Conservation (phyloP, 768 basidiomycete species). For the Hygrophorus pudorinus region DNA sequence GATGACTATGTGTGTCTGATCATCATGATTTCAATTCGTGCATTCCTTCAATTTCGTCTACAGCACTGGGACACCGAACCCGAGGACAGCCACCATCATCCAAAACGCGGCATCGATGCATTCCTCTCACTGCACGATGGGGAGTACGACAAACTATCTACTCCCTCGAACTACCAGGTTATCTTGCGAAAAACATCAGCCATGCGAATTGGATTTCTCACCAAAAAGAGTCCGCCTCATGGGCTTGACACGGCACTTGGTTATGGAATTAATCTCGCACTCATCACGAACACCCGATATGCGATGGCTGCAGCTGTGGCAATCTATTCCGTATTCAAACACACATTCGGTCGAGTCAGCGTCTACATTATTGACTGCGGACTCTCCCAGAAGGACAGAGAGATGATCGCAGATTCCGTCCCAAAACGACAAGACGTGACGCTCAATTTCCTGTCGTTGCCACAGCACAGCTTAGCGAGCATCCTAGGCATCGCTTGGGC, state of each 20-base stretch:
- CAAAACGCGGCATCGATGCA: slow-evolving; percentile 45
- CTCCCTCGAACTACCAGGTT: slow-evolving; percentile 34
- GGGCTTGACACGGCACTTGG: slow-evolving; percentile 20
- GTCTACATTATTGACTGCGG: slow-evolving; percentile 44
- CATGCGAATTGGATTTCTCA: slow-evolving; percentile 45
- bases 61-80: slow-evolving; percentile 42
- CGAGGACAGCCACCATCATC: slow-evolving; percentile 39
- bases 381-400: slow-evolving; percentile 25
- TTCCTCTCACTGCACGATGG: slow-evolving; percentile 41
- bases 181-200: slow-evolving; percentile 38
- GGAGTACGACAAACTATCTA: slow-evolving; percentile 34
- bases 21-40: no score
- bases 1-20: no score
- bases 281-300: slow-evolving; percentile 32
- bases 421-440: slow-evolving; percentile 22
- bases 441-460: slow-evolving; percentile 32
- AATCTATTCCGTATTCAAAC: slow-evolving; percentile 29
- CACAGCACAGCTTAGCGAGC: slow-evolving; percentile 17
- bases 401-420: slow-evolving; percentile 17
- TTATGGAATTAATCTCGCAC: slow-evolving; percentile 39
- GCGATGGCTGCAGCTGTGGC: slow-evolving; percentile 40
- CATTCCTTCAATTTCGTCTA: no score
- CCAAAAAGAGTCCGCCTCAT: slow-evolving; percentile 9
- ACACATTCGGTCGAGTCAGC: slow-evolving; percentile 29
- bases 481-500: slow-evolving; percentile 32